A percentile compares a stretch with the other conserved stretches of the same genome.
phyloP scores from a whole-genome alignment of 2,329 filamentous ascomycete species.

The Hortaea sp. region DNA sequence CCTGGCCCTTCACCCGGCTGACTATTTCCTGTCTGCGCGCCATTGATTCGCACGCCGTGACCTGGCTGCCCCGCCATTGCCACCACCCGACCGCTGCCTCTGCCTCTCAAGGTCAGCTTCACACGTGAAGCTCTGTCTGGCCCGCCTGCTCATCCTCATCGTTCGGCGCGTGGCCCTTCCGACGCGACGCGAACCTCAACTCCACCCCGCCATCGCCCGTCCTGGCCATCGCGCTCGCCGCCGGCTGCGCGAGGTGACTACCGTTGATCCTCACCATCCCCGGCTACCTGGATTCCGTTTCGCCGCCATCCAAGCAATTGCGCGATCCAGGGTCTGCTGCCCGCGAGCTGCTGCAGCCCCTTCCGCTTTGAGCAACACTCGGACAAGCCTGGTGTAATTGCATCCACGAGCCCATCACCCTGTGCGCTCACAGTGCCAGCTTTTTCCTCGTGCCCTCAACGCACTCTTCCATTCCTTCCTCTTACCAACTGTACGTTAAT shows the following conservation, averaged over 20 bases:
- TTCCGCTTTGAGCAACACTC: constrained; percentile 8
- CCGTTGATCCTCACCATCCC: constrained; percentile 2
- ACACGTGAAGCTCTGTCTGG: constrained; percentile 3
- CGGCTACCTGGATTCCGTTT: constrained; percentile 10
- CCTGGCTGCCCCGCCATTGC: background rate
- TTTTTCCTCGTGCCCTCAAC: constrained; percentile 7
- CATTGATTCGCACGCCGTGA: background rate
- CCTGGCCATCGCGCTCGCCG: constrained; percentile 5
- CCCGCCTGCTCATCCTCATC: background rate
- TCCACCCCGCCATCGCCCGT: background rate
- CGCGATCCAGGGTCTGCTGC: constrained; percentile 7
- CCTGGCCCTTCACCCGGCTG: background rate
- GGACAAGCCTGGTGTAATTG: constrained; percentile 3
- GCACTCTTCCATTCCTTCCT: constrained; percentile 2
- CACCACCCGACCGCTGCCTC: background rate
- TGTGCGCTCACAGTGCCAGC: constrained; percentile 6
- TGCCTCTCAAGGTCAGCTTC: background rate
- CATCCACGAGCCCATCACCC: constrained; percentile 14
- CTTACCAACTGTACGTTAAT: constrained; percentile 10
- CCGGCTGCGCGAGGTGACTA: constrained; percentile 2
- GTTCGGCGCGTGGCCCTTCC: constrained; percentile 5
- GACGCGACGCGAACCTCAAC: background rate
- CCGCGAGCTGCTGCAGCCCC: constrained; percentile 14
- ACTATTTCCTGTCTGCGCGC: background rate
- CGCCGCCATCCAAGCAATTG: constrained; percentile 5